These are phyloP conservation scores for Graphiopsis chlorocephala DNA, from an alignment of 2,329 filamentous ascomycete genomes.

Conservation along the genomic window DNA sequence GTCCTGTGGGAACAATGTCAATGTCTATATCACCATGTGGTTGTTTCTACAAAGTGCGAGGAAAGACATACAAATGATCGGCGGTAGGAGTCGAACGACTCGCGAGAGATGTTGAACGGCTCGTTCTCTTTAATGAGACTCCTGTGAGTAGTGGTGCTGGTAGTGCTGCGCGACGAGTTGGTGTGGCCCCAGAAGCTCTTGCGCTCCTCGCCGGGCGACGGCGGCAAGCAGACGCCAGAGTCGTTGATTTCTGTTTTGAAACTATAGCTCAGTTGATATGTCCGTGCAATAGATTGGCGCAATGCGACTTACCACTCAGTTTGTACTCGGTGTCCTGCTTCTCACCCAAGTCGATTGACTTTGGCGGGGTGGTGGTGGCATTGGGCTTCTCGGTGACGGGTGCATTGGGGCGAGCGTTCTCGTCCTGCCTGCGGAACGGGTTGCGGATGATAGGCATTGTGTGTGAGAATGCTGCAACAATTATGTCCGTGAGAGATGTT, in stretches of 20 bases:
- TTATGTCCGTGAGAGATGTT: constrained; percentile 2
- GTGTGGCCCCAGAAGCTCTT: constrained; percentile 70
- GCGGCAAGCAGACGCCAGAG: constrained; percentile 91
- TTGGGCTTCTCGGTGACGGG: constrained; percentile 6
- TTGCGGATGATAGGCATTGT: constrained; percentile 40
- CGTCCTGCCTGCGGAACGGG: constrained; percentile 39
- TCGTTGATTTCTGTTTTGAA: constrained; percentile 77
- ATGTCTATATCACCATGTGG: neutral
- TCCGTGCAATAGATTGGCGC: constrained; percentile 29
- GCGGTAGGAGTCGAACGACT: constrained; percentile 95
- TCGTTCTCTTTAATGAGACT: constrained; percentile 78
- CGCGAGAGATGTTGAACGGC: constrained; percentile 89
- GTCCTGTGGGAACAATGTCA: constrained; percentile 58
- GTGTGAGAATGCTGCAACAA: neutral
- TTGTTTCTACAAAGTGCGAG: neutral
- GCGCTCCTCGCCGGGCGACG: constrained; percentile 87
- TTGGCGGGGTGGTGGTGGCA: constrained; percentile 31
- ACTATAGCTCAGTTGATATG: constrained; percentile 4
- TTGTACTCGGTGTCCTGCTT: constrained; percentile 51
- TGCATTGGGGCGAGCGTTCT: constrained; percentile 31
- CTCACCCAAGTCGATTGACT: constrained; percentile 37
- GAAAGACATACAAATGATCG: constrained; percentile 81
- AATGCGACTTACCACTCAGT: constrained; percentile 46
- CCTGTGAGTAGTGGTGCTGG: constrained; percentile 55
- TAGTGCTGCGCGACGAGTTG: constrained; percentile 50